Percentiles rank a stretch among this genome's conserved stretches.
phyloP scores from a whole-genome alignment of 495 filamentous ascomycete species.

The Penicillium atrosanguineum region DNA sequence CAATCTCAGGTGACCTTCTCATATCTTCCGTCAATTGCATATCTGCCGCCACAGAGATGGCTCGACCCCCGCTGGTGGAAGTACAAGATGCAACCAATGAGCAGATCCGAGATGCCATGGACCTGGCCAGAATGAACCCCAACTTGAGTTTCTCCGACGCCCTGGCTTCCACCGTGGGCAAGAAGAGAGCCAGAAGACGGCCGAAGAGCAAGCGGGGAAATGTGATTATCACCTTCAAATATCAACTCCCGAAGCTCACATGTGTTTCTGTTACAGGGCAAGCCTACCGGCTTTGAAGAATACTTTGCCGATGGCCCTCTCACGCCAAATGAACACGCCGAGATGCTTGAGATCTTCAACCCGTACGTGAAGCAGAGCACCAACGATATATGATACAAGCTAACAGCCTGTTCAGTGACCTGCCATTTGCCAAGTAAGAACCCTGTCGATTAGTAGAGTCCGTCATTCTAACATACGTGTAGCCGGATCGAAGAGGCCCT shows the following conservation, averaged over 20 bases:
- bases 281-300: constrained; percentile 65
- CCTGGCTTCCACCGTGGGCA: constrained; percentile 8
- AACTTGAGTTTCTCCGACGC: constrained; percentile 8
- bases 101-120: background rate
- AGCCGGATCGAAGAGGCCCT: constrained; percentile 86
- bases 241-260: background rate
- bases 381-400: background rate
- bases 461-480: background rate
- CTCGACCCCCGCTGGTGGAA: background rate
- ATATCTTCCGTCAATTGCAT: constrained; percentile 1
- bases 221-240: constrained; percentile 19
- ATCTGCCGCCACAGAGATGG: background rate
- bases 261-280: constrained; percentile 24
- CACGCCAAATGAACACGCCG: constrained; percentile 59
- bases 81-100: background rate
- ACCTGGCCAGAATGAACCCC: background rate
- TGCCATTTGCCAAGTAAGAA: constrained; percentile 41
- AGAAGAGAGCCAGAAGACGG: constrained; percentile 34
- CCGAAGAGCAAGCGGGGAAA: constrained; percentile 48
- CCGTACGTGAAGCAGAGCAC: constrained; percentile 9
- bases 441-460: background rate
- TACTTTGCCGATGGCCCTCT: constrained; percentile 76
- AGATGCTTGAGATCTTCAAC: constrained; percentile 61
- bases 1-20: constrained; percentile 11
- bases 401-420: constrained; percentile 22